Evolutionary conservation across 768 basidiomycete species (phyloP).

Genomic region (Mycena maculata): DNA sequence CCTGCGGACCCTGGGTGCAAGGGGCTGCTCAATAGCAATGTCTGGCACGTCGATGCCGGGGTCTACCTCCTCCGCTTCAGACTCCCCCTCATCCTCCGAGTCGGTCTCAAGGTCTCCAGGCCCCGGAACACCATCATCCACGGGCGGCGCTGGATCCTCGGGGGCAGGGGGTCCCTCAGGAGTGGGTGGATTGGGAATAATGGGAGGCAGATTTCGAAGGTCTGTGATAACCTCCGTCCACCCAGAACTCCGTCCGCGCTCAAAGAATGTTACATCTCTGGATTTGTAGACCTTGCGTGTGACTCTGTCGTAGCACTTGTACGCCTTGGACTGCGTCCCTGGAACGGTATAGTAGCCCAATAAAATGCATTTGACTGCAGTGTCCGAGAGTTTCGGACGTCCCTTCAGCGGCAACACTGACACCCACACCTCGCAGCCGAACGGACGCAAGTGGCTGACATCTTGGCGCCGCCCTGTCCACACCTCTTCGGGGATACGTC

Average conservation of each 20-base stretch:
- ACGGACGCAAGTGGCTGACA: slow-evolving; percentile 1
- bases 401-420: neutral
- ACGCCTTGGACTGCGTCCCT: neutral
- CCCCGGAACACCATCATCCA: no score
- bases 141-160: no score
- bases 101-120: no score
- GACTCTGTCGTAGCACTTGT: slow-evolving; percentile 3
- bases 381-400: neutral
- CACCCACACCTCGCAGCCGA: slow-evolving; percentile 1
- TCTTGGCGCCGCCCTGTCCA: neutral
- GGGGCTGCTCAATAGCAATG: neutral
- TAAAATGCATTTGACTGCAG: neutral
- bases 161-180: neutral
- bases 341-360: neutral
- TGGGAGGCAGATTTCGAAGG: slow-evolving; percentile 9
- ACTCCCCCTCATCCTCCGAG: no score
- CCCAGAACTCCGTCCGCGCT: neutral
- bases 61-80: neutral
- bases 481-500: slow-evolving; percentile 4
- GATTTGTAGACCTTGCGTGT: slow-evolving; percentile 1
- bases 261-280: slow-evolving; percentile 2
- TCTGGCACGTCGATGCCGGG: neutral
- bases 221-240: slow-evolving; percentile 6
- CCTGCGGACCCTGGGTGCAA: neutral
- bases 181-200: neutral